Evolutionary conservation across 345 rosid species (phyloP), one percentile per base, ranked within the genome.

Genomic region (Stellera chamaejasme): DNA sequence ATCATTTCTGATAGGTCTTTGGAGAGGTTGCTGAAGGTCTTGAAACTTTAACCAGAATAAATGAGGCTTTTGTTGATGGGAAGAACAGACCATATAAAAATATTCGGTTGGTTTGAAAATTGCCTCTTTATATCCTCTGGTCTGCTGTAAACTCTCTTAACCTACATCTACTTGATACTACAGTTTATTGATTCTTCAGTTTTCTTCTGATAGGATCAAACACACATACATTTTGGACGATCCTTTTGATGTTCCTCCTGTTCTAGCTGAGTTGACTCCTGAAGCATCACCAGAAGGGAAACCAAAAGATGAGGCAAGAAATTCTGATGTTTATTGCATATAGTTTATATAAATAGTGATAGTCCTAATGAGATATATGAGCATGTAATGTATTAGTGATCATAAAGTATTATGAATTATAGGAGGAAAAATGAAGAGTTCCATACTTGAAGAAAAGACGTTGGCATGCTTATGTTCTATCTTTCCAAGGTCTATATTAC

Each of bases 11-110:
- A 13, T 65, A 89, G 99, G 96, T 93, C 48, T 93, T 93, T 77
- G 96, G 95, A 46, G 95, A 87, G 83, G 73, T 89, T 69, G 95
- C 88, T 2, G 99, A 89, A 77, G 99, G 97, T 15, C 56, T 84
- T 60, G 97, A 89, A 48, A 83, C 97, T 48, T 64, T 93, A 70
- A 71, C 75, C 41, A 80, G 96, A 70, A 87, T 91, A 55, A 93
- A 89, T 70, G 99, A 89, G 82, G 85, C 95, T 68, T 87, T 72
- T 64, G 87, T 89, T 43, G 97, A 93, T 76, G 85, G 79, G 15
- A 83, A 87, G 67, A 78, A 74, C 64, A 80, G 89, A 48, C 97
- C 96, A 12, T 82, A 58, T 52, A 93, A 81, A 62, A 89, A 89
- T 74, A 84, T 93, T 47, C 66, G 95, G 95, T 79, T 61, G n/a